phyloP scores from a whole-genome alignment of 768 basidiomycete species.

The Chalciporus chontae region DNA sequence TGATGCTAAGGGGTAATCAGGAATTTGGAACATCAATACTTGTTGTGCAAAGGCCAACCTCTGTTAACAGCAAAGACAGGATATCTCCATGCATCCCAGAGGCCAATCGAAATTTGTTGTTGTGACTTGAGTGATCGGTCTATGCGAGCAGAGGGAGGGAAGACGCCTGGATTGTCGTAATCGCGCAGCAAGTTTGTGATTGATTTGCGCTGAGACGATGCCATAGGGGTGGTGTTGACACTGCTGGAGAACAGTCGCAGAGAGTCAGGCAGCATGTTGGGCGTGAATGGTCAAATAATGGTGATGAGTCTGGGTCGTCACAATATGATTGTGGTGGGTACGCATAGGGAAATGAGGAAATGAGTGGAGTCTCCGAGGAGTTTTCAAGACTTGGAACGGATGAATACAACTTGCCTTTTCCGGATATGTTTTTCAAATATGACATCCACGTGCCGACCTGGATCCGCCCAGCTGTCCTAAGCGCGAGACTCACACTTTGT shows the following conservation, averaged over 20 bases:
- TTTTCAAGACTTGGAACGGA: not conserved
- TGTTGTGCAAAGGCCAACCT: constrained; percentile 38
- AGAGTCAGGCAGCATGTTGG: constrained; percentile 26
- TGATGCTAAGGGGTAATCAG: constrained; percentile 20
- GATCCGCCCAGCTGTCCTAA: too few species aligned
- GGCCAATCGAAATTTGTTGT: constrained; percentile 49
- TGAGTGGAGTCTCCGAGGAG: not conserved
- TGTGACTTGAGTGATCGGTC: constrained; percentile 63
- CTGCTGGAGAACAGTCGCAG: constrained; percentile 16
- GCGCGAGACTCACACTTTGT: not conserved
- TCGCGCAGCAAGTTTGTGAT: constrained; percentile 36
- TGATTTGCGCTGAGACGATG: constrained; percentile 13
- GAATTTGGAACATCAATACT: not conserved
- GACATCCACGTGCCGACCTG: not conserved
- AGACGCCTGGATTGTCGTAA: constrained; percentile 64
- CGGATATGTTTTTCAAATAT: constrained; percentile 16
- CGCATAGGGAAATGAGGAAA: not conserved
- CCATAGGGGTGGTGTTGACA: constrained; percentile 14
- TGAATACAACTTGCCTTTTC: constrained; percentile 16
- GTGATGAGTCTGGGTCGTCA: not conserved
- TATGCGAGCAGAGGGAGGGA: constrained; percentile 72
- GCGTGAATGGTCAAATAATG: not conserved
- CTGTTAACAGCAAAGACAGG: constrained; percentile 63
- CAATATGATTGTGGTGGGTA: too few species aligned
- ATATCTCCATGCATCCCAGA: constrained; percentile 75